A percentile compares a stretch with the other conserved stretches of the same genome.
phyloP scores from a whole-genome alignment of 495 filamentous ascomycete genomes.

The Hypoxylon lenormandii region DNA sequence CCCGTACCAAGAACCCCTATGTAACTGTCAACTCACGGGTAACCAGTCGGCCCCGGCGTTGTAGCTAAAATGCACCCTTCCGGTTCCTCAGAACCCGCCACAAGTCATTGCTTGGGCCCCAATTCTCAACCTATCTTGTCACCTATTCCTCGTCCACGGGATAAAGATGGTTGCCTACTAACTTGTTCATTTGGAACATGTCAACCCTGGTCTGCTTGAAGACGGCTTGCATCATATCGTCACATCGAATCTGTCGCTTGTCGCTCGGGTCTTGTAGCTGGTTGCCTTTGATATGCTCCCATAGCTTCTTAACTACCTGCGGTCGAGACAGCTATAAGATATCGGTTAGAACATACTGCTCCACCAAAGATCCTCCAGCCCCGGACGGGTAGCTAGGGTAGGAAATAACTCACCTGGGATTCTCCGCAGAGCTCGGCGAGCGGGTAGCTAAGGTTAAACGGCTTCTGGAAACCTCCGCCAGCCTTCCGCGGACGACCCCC shows the following conservation, averaged over 20 bases:
- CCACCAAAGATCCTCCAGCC: conserved; percentile 3
- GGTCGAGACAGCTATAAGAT: conserved; percentile 80
- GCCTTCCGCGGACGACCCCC: conserved; percentile 63
- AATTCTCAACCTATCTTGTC: not conserved
- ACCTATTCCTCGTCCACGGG: conserved; percentile 61
- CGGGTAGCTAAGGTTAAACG: conserved; percentile 64
- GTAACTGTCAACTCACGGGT: conserved; percentile 5
- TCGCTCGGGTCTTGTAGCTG: conserved; percentile 91
- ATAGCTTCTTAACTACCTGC: conserved; percentile 93
- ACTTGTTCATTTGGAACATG: conserved; percentile 97
- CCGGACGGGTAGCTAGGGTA: not conserved
- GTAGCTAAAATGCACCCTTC: not conserved
- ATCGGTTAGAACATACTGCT: conserved; percentile 7
- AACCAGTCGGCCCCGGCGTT: not conserved
- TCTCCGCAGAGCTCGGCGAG: conserved; percentile 68
- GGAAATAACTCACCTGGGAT: conserved; percentile 62
- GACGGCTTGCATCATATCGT: conserved; percentile 86
- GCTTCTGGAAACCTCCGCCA: conserved; percentile 65
- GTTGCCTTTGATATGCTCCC: conserved; percentile 89
- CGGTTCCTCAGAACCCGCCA: not conserved
- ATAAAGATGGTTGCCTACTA: conserved; percentile 67
- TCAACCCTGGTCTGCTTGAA: conserved; percentile 92
- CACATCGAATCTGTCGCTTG: conserved; percentile 90
- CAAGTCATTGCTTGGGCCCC: not conserved
- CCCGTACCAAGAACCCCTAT: conserved; percentile 11